These are phyloP conservation scores for Rhodotorula sp. DNA, from an alignment of 1,284 basidiomycete genomes.

Conservation along the genomic window DNA sequence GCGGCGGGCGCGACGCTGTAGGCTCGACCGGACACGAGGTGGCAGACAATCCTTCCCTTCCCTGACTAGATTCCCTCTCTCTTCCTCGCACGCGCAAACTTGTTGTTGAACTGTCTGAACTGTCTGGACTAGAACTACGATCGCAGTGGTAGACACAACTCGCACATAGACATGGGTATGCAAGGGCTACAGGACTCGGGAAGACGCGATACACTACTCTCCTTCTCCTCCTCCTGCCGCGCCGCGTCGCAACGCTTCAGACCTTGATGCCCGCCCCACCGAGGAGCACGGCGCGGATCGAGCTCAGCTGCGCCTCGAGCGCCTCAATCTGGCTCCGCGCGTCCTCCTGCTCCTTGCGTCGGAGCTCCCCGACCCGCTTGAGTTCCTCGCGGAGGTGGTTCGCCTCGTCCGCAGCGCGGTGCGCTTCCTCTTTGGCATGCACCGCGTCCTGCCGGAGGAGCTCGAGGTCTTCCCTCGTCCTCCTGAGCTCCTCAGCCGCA, in stretches of 20 bases:
- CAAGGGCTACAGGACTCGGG: neutral
- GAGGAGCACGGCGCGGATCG: slow-evolving; percentile 17
- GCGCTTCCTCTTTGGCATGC: neutral
- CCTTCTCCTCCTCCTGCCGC: no score
- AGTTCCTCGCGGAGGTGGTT: slow-evolving; percentile 2
- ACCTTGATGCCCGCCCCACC: slow-evolving; percentile 12
- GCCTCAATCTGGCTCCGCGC: slow-evolving; percentile 17
- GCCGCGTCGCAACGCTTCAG: neutral
- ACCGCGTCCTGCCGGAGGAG: neutral
- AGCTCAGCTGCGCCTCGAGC: slow-evolving; percentile 21
- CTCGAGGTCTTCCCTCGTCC: neutral
- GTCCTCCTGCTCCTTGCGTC: slow-evolving; percentile 4
- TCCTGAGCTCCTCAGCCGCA: neutral
- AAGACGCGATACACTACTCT: neutral
- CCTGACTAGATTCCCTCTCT: no score
- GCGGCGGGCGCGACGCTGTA: neutral
- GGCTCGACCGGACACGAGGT: neutral
- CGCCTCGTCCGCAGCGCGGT: slow-evolving; percentile 5
- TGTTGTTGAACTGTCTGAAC: neutral
- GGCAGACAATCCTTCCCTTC: no score
- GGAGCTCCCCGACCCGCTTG: slow-evolving; percentile 1
- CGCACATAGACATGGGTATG: no score
- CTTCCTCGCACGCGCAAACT: no score
- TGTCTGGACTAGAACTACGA: no score
- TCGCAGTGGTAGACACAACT: no score